Percentiles rank a stretch among this genome's conserved stretches.
Evolutionary conservation across 2,329 filamentous ascomycete genomes (phyloP).

Genomic region (Xylariaceae sp.): DNA sequence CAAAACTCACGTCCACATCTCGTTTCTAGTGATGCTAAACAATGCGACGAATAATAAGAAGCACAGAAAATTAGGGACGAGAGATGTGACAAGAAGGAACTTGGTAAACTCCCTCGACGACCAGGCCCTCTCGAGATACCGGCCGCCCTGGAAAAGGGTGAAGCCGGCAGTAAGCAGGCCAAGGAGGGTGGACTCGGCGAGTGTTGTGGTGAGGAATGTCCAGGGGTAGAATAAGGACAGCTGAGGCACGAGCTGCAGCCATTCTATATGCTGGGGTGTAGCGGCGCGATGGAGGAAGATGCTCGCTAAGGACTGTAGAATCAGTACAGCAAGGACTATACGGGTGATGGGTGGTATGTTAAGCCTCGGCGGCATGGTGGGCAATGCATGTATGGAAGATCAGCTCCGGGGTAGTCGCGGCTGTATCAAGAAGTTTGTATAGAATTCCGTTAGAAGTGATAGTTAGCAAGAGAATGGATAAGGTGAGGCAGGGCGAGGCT

Average conservation of each 20-base stretch:
- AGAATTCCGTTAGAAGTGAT: conserved; percentile 1
- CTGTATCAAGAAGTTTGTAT: conserved; percentile 5
- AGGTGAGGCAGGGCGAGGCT: conserved; percentile 3
- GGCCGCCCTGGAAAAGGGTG: conserved; percentile 85
- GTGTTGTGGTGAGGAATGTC: conserved; percentile 80
- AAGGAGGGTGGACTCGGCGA: conserved; percentile 91
- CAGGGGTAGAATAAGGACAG: conserved; percentile 84
- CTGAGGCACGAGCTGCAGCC: conserved; percentile 81
- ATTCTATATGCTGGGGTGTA: conserved; percentile 68
- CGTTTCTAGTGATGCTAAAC: conserved; percentile 64
- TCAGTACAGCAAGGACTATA: conserved; percentile 68
- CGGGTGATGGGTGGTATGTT: conserved; percentile 92
- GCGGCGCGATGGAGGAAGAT: conserved; percentile 63
- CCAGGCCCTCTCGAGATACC: conserved; percentile 95
- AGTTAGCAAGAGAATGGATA: conserved; percentile 7
- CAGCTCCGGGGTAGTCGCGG: too few relatives aligned
- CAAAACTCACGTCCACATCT: conserved; percentile 65
- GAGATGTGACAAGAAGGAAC: conserved; percentile 71
- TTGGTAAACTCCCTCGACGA: conserved; percentile 87
- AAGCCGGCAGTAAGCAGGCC: conserved; percentile 72
- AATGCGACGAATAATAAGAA: conserved; percentile 72
- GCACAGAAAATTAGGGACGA: conserved; percentile 76
- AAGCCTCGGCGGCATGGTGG: conserved; percentile 72
- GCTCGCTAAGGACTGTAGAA: conserved; percentile 78
- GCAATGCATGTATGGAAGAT: conserved; percentile 17